Evolutionary conservation across 1,284 basidiomycete genomes (phyloP), one percentile per base, ranked within the genome.

Genomic region (Apiotrichum mycotoxinovorans): DNA sequence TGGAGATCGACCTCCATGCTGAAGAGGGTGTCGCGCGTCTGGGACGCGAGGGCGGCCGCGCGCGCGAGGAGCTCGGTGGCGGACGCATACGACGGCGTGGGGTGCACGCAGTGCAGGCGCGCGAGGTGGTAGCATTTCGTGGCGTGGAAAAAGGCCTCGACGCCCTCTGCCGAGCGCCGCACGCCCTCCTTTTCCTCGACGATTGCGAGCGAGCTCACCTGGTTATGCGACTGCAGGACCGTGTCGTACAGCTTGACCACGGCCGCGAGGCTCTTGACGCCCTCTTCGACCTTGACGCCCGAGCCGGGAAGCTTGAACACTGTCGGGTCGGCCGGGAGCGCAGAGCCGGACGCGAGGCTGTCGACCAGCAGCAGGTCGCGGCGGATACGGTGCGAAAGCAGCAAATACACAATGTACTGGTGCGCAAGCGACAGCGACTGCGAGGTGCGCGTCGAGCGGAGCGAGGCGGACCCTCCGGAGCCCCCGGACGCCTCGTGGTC

Each of bases 101-200:
- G 74, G 60, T 77, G 71, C 34, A 77, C 67, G 41, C 70, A 72
- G 58, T 79, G 76, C 37, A 78, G 62, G n/a, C 74, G 61, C 9
- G 76, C 74, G 40, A 79, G 66, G 27, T 69, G 53, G 62, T 70
- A 69, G 56, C 67, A 70, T 60, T 74, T 75, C 51, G 83, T 82
- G 1, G 86, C 88, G 68, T 87, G 86, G 17, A 87, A 87, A 69
- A 84, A 89, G 0, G 84, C 83, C 47, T 88, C 74, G 40, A 89
- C 80, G 0, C 84, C 86, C 53, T 95, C 90, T 1, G 91, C 83
- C 5, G 85, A 86, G 3, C 85, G 80, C 0, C 86, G 83, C 11
- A 94, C 81, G 62, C 90, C 88, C 0, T 89, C 86, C 66, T 85
- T 89, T 70, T 93, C 89, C 68, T 95, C 91, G 18, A 95, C 89